Conservation (phyloP, 140 eudicot species). For the Flaveria floridana region DNA sequence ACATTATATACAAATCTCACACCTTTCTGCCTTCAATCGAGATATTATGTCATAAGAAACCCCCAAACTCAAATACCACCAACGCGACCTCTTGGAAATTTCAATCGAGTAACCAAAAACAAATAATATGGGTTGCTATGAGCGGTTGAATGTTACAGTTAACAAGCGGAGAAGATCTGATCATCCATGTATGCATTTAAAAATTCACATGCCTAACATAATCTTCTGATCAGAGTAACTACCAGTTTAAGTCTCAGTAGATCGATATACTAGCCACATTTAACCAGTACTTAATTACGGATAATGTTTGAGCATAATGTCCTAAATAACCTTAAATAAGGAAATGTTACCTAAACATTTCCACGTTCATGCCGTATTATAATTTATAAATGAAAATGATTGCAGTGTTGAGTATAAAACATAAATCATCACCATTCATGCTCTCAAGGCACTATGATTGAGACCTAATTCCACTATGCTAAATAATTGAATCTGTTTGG, state of each 20-base stretch:
- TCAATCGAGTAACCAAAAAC: not conserved
- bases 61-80: not conserved
- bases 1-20: not conserved
- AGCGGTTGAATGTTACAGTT: not conserved
- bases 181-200: not conserved
- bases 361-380: not conserved
- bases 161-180: not conserved
- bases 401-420: not conserved
- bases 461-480: not conserved
- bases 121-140: not conserved
- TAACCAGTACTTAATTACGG: constrained; percentile 3
- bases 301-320: constrained; percentile 6
- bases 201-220: not conserved
- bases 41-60: not conserved
- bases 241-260: not conserved
- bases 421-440: not conserved
- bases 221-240: not conserved
- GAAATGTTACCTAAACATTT: not conserved
- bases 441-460: not conserved
- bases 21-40: not conserved
- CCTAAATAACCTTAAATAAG: not conserved
- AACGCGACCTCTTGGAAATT: not conserved
- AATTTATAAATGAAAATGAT: not conserved
- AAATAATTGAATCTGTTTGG: not conserved
- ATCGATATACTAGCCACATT: not conserved